A percentile compares a stretch with the other conserved stretches of the same genome.
Evolutionary conservation across 2,329 filamentous ascomycete genomes (phyloP).

Genomic region (Plectosphaerella plurivora): DNA sequence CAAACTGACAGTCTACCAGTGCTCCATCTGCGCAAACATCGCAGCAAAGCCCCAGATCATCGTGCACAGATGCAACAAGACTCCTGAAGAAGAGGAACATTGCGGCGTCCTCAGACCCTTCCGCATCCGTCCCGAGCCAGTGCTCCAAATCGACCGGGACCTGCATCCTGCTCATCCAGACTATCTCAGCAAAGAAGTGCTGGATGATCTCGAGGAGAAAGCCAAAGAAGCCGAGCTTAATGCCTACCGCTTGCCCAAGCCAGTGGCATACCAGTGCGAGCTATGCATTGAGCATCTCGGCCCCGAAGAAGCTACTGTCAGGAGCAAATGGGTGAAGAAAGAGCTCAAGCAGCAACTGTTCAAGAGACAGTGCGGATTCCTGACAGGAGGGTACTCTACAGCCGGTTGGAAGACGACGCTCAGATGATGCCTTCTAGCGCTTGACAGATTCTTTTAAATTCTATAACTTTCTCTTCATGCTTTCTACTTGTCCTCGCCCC

Average conservation of each 20-base stretch:
- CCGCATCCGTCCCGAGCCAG: no score
- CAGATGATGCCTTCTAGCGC: not conserved
- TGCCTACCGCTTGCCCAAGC: slow-evolving; percentile 4
- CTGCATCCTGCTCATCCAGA: not conserved
- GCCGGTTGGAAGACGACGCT: slow-evolving; percentile 3
- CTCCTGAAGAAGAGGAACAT: no score
- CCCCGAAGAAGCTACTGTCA: not conserved
- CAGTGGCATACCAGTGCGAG: not conserved
- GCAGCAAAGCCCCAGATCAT: no score
- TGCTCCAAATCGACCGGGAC: not conserved
- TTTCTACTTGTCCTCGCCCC: slow-evolving; percentile 38
- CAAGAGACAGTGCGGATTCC: not conserved
- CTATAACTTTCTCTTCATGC: not conserved
- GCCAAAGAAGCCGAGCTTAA: not conserved
- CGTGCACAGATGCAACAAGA: no score
- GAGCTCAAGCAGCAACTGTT: not conserved
- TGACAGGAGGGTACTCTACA: not conserved
- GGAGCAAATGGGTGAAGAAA: slow-evolving; percentile 4
- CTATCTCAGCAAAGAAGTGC: no score
- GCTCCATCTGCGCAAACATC: no score
- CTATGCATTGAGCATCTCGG: slow-evolving; percentile 6
- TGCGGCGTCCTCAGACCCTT: no score
- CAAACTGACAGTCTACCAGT: no score
- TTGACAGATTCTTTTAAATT: not conserved
- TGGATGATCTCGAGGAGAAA: no score